Base-by-base conservation (phyloP, 768 basidiomycete genomes). In the Rhizopogon salebrosus region DNA sequence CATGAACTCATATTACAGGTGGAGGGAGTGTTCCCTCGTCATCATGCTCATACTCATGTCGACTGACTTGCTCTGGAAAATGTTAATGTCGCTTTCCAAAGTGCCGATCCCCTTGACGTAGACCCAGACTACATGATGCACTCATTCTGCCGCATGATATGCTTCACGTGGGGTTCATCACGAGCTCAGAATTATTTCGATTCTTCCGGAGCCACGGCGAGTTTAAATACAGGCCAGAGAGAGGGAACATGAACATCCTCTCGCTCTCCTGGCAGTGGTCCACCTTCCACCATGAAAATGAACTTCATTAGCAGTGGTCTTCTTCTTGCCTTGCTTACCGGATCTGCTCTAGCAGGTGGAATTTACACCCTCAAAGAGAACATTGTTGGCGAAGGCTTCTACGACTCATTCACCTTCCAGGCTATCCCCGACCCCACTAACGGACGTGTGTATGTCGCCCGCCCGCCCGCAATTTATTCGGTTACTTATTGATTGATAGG, bases 391-490 rank as follows among this genome's bases (percentile, higher is more conserved):
- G 38, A 63, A 6, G 53, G 37, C 27, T 73, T 74, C 55, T 62
- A 68, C 31, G 36, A 27, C 41, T 55, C 60, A 20, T 73, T 73
- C 60, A 58, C 38, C 49, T 72, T 65, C 37, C 62, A 72, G 31
- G 64, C 64, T 20, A 65, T 70, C 41, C 24, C 64, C 1, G 72
- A 73, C 52, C 72, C 73, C 5, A 73, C 73, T 18, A 2, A 59
- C 14, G 73, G 72, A n/a, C 57, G 70, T 14, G 72, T 73, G 68
- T 70, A 57, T 20, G 68, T 61, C 11, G 14, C 39, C 24, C 18
- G n/a, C 36, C 51, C 22, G 11, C 10, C 27, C 14, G 9, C 20
- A 24, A 24, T 38, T 16, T 35, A n/a, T 39, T 49, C 9, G 45
- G 24, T 40, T 18, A 6, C 18, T 54, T 24, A 31, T 9, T 48